Conservation (phyloP, 306 rosid genomes). For the Dryas octopetala region DNA sequence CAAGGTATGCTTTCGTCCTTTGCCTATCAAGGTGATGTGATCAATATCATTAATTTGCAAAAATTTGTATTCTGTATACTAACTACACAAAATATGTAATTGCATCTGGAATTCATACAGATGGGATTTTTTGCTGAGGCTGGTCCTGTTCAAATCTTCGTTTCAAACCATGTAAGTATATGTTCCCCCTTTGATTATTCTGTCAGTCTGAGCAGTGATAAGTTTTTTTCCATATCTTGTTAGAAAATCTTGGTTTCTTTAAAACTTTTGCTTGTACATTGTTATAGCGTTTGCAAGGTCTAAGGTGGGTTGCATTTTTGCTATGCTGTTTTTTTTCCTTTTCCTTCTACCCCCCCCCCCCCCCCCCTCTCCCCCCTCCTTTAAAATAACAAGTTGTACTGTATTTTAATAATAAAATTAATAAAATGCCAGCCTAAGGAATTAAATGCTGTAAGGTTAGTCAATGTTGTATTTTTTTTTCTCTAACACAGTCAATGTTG, state of each 20-base stretch:
- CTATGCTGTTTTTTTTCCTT: not conserved
- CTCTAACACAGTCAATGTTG: not conserved
- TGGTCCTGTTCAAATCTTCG: slow-evolving; percentile 97
- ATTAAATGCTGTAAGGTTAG: not conserved
- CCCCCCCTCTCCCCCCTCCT: not conserved
- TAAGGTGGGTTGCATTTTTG: not conserved
- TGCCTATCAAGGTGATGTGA: not conserved
- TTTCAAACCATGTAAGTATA: slow-evolving; percentile 85
- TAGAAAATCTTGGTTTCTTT: not conserved
- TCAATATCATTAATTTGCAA: not conserved
- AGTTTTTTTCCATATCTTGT: not conserved
- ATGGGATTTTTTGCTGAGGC: slow-evolving; percentile 99
- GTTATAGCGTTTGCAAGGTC: not conserved
- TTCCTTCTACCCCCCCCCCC: not conserved
- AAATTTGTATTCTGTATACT: not conserved
- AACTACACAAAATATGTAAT: not conserved
- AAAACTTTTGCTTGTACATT: not conserved
- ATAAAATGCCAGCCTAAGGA: not conserved
- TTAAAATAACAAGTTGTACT: not conserved
- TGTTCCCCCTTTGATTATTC: not conserved
- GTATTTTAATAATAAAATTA: not conserved
- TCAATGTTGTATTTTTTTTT: not conserved
- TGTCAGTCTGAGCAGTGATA: not conserved
- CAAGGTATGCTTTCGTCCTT: slow-evolving; percentile 53
- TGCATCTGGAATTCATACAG: slow-evolving; percentile 38